Evolutionary conservation across 495 filamentous ascomycete species (phyloP), one percentile per base, ranked within the genome.

Genomic region (Alectoria sarmentosa): DNA sequence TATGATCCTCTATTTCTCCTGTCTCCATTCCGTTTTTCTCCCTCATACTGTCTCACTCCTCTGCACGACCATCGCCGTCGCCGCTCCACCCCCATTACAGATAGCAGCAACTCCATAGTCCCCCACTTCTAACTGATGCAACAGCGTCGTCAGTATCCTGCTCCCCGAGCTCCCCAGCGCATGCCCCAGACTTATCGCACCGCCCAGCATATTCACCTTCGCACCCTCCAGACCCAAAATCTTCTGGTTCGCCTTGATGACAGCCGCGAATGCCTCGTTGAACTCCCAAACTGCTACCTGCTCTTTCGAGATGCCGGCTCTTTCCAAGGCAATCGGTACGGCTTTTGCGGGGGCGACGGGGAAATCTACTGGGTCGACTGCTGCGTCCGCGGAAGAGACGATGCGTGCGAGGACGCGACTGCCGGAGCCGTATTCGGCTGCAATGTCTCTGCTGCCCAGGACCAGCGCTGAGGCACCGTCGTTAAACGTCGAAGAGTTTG

Each of bases 201-300:
- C 94, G 61, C 94, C 94, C 1, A 91, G 82, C 30, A 86, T 86
- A 71, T 98, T 98, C 42, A 98, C 90, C 38, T 83, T 88, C 14
- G 86, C 39, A 96, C 85, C 65, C 92, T 93, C 88, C 88, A 69
- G 37, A 55, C 56, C 41, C 28, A 68, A 32, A 30, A 58, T 64
- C 86, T 94, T 89, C 70, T 90, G 88, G 69, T 96, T 97, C 13
- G 93, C 93, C 74, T 92, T 92, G 75, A 96, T 96, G 19, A 97
- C 93, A 0, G 90, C 93, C 19, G 93, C 93, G 74, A 98, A 98
- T 0, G 94, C 94, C 74, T 98, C 94, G 74, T 98, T 98, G 76
- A 98, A 94, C 75, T 98, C 94, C 92, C 93, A 97, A 4, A 96
- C 77, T 4, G 92, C 86, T 28, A 98, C 89, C 69, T 98, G 88